Evolutionary conservation across 2,329 filamentous ascomycete genomes (phyloP), one percentile per base, ranked within the genome.

Genomic region (Iodosphaeria phyllophila): DNA sequence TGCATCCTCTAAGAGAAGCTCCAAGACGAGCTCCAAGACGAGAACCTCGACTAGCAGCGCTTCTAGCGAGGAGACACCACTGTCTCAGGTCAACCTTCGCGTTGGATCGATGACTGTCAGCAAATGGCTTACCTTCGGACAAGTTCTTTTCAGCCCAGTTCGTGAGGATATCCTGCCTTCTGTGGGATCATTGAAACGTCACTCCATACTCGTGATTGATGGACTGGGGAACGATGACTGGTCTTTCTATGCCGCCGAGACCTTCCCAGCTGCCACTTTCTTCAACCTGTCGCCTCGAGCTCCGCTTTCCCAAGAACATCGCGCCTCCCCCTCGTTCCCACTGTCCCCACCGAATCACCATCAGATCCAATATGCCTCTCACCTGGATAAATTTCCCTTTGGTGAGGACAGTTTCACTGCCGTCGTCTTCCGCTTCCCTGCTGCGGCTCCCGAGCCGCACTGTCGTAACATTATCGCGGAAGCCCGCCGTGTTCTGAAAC

Each of bases 141-240:
- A 82, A 36, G 76, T 86, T 0, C 56, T 89, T 4, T 84, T 89
- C 51, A 83, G 76, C 36, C 78, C 80, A 8, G 69, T 76, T 5
- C 67, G 79, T 14, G 73, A 79, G 22, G 72, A 80, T 35, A 58
- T 84, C 13, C 50, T 65, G 19, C 52, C 64, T 11, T 51, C 60
- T 1, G 58, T 48, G 10, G 53, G 48, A 26, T 52, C 46, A 9
- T 50, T 41, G 49, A 74, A 60, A 52, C 64, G 51, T 27, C 74
- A 55, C 28, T 71, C 66, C 0, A 68, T 89, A 14, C 58, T 89
- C 4, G 74, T 89, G 11, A 62, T 89, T 28, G 79, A 89, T 48
- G 79, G 79, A 5, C 68, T 89, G 16, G 79, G 79, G n/a, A 84
- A 83, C 40, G 71, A 76, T 35, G 79, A 89, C 41, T 89, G 79